Evolutionary conservation across 139 green algal genomes (phyloP).

Genomic region (Micractinium sp.): DNA sequence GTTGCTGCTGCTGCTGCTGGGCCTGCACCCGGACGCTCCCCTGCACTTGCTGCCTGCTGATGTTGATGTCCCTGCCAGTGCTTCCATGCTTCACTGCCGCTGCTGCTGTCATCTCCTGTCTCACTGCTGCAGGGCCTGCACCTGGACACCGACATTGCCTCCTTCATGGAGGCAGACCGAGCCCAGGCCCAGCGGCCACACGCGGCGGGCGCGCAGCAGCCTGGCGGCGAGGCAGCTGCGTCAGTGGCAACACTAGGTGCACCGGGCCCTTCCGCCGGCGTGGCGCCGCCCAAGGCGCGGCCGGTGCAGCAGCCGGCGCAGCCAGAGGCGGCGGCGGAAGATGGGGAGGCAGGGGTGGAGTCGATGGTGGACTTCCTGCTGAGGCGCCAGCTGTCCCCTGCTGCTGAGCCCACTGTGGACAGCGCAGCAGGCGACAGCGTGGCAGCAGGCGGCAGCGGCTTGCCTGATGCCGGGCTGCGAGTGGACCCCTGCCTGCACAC

Average conservation of each 20-base stretch:
- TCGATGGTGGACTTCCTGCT: slow-evolving; percentile 22
- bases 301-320: background rate
- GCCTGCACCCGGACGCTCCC: too few relatives aligned
- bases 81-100: too few relatives aligned
- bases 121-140: slow-evolving; percentile 18
- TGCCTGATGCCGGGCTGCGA: background rate
- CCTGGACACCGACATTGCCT: slow-evolving; percentile 2
- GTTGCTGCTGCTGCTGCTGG: too few relatives aligned
- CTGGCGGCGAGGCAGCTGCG: background rate
- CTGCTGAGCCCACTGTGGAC: background rate
- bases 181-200: background rate
- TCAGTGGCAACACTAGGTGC: too few relatives aligned
- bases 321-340: background rate
- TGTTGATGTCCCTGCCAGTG: too few relatives aligned
- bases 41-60: too few relatives aligned
- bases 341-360: background rate
- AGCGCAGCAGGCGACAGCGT: background rate
- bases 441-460: background rate
- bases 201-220: too few relatives aligned
- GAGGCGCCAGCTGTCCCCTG: background rate
- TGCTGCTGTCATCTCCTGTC: too few relatives aligned
- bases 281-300: background rate
- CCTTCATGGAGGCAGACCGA: background rate
- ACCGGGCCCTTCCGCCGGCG: too few relatives aligned
- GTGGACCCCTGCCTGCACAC: background rate